Evolutionary conservation across 306 rosid species (phyloP).

Genomic region (Comarum palustre): DNA sequence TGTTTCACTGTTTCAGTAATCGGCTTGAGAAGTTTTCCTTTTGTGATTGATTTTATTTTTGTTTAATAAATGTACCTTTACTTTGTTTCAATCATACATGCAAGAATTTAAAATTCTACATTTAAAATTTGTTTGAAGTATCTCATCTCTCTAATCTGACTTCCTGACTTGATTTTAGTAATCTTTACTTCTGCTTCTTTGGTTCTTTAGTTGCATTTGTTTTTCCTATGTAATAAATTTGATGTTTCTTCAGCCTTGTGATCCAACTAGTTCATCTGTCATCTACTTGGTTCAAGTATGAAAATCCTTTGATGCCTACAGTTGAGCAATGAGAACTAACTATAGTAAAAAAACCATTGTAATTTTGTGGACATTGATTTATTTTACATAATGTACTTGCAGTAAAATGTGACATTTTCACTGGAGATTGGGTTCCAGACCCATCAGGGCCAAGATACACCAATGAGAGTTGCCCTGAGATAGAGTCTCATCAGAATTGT

Average conservation of each 20-base stretch:
- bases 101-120: not conserved
- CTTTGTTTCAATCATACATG: not conserved
- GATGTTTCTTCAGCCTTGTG: not conserved
- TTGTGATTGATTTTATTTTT: not conserved
- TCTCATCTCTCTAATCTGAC: not conserved
- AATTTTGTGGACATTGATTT: not conserved
- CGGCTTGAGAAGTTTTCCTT: not conserved
- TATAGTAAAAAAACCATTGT: not conserved
- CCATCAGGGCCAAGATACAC: slow-evolving; percentile 59
- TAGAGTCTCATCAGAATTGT: slow-evolving; percentile 76
- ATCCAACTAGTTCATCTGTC: not conserved
- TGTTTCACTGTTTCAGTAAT: not conserved
- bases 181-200: not conserved
- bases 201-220: not conserved
- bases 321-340: not conserved
- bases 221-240: not conserved
- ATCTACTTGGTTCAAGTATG: not conserved
- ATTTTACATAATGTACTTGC: slow-evolving; percentile 14
- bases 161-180: not conserved
- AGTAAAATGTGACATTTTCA: slow-evolving; percentile 61
- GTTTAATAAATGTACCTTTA: not conserved
- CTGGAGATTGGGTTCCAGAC: slow-evolving; percentile 76
- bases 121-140: not conserved
- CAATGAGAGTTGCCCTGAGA: slow-evolving; percentile 60
- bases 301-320: not conserved